Percentiles rank a stretch among this genome's conserved stretches.
phyloP scores from a whole-genome alignment of 2,329 filamentous ascomycete genomes.

The Penicillium hordei region DNA sequence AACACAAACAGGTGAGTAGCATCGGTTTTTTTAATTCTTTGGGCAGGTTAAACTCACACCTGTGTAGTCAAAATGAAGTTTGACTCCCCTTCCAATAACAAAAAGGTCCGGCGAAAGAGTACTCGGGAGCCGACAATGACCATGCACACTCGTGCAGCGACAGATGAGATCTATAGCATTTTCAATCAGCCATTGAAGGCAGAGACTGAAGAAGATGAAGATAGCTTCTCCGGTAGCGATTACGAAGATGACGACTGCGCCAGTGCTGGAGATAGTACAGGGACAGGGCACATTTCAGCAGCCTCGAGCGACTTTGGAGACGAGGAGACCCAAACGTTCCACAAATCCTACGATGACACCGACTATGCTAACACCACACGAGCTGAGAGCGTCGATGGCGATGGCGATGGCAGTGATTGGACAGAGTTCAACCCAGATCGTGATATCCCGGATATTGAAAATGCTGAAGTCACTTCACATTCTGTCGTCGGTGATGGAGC shows the following conservation, averaged over 20 bases:
- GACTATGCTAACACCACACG: constrained; percentile 41
- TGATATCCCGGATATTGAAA: constrained; percentile 58
- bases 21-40: neutral
- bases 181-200: constrained; percentile 81
- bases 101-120: constrained; percentile 78
- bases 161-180: constrained; percentile 95
- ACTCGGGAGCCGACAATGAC: constrained; percentile 93
- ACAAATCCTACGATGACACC: constrained; percentile 44
- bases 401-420: constrained; percentile 66
- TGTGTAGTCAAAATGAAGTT: constrained; percentile 84
- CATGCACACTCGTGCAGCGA: constrained; percentile 89
- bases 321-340: constrained; percentile 49
- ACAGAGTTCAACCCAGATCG: constrained; percentile 79
- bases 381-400: constrained; percentile 56
- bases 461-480: constrained; percentile 20
- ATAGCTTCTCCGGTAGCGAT: constrained; percentile 65
- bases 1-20: constrained; percentile 78
- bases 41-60: constrained; percentile 30
- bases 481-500: constrained; percentile 28
- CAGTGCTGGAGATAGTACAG: constrained; percentile 80
- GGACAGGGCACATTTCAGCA: constrained; percentile 68
- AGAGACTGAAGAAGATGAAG: constrained; percentile 51
- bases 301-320: constrained; percentile 65
- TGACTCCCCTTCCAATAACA: constrained; percentile 79
- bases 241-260: constrained; percentile 75